Percentiles rank a stretch among this genome's conserved stretches.
Conservation (phyloP, 139 green algal genomes). For the Penium margaritaceum region DNA sequence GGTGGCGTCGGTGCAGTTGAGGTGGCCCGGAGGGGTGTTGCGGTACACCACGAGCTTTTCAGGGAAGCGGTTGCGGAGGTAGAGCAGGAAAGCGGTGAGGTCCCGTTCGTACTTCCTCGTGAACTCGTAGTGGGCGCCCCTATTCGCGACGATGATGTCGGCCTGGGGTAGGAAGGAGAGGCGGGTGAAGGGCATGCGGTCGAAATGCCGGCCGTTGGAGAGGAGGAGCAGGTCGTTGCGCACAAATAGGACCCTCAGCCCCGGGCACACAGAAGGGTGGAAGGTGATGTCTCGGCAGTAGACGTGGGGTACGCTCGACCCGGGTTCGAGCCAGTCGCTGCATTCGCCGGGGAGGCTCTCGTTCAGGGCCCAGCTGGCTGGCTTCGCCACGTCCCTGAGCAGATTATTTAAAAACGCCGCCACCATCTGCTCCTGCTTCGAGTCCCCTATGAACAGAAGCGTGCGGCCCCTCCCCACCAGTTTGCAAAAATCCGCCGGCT, state of each 20-base stretch:
- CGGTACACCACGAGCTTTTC: constrained; percentile 4
- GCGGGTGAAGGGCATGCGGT: not conserved
- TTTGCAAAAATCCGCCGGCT: not conserved
- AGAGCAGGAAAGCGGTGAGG: not conserved
- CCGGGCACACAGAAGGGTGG: not conserved
- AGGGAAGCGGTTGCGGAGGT: not conserved
- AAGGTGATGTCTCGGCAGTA: constrained; percentile 5
- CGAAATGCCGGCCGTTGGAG: not conserved
- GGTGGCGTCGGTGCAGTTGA: constrained; percentile 3
- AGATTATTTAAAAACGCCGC: not conserved
- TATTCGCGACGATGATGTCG: too few relatives aligned
- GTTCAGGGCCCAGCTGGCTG: not conserved
- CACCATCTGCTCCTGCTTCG: not conserved
- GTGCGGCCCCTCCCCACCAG: not conserved
- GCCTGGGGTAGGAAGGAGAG: not conserved
- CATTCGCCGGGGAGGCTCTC: not conserved
- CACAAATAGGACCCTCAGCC: not conserved
- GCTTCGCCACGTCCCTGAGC: not conserved
- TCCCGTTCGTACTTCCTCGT: not conserved
- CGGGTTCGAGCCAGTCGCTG: not conserved
- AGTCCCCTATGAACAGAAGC: not conserved
- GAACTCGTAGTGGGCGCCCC: not conserved
- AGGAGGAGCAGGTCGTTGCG: not conserved
- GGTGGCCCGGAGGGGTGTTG: not conserved
- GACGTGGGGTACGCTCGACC: not conserved